These are phyloP conservation scores for Blepharisma undulans DNA, from an alignment of 169 alveolate species.

Conservation along the genomic window DNA sequence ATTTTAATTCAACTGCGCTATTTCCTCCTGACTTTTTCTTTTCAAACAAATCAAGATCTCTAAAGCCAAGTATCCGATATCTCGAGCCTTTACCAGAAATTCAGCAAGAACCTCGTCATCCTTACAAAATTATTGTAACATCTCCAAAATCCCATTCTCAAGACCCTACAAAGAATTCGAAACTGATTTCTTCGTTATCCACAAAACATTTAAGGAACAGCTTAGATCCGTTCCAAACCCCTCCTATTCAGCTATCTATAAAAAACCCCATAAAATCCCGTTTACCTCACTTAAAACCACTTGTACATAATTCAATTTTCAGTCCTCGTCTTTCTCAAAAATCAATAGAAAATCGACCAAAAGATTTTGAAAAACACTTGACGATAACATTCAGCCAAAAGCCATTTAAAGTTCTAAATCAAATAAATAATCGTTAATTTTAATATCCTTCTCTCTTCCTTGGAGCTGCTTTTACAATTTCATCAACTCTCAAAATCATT, in stretches of 20 bases:
- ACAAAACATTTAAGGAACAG: background rate
- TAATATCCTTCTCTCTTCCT: constrained; percentile 90
- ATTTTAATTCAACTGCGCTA: background rate
- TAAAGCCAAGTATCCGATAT: background rate
- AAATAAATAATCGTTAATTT: background rate
- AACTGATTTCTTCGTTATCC: background rate
- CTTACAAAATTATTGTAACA: background rate
- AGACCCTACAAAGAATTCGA: background rate
- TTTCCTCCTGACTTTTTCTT: background rate
- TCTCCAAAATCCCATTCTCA: background rate
- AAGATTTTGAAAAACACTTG: background rate
- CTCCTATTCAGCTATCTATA: background rate
- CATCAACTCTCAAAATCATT: constrained; percentile 97
- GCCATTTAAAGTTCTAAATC: background rate
- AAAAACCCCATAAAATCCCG: background rate
- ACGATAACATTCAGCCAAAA: background rate
- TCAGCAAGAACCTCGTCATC: background rate
- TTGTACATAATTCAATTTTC: background rate
- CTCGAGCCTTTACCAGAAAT: background rate
- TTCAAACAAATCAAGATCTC: background rate
- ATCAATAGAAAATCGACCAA: background rate
- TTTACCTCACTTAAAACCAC: background rate
- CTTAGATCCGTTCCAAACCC: background rate
- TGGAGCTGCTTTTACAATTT: constrained; percentile 98
- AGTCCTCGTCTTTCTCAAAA: background rate